phyloP scores from a whole-genome alignment of 139 green algal genomes.

The Closterium sp. region DNA sequence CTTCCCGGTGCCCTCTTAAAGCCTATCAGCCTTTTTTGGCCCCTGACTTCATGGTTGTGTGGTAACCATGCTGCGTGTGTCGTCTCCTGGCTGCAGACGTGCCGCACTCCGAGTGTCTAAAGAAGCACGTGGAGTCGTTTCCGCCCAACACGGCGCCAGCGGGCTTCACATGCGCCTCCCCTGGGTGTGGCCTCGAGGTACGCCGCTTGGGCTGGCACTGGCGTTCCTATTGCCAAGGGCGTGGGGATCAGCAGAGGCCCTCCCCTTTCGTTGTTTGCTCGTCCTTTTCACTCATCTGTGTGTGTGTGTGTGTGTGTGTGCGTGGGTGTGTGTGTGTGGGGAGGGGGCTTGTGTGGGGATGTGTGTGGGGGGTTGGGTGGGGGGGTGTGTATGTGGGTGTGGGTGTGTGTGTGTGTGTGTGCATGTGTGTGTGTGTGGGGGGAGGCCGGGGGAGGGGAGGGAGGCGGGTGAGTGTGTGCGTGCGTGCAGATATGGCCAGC shows the following conservation, averaged over 20 bases:
- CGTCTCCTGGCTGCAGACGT: slow-evolving; percentile 39
- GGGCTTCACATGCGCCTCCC: slow-evolving; percentile 29
- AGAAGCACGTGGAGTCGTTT: slow-evolving; percentile 48
- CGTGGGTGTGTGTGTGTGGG: no score
- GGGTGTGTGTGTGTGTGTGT: background rate
- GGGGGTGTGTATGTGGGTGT: no score
- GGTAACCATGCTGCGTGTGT: no score
- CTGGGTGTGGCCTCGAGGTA: slow-evolving; percentile 29
- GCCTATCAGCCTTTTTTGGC: no score
- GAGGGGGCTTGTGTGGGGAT: no score
- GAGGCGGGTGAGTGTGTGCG: background rate
- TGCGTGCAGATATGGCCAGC: slow-evolving; percentile 30
- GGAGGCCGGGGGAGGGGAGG: background rate
- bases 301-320: background rate
- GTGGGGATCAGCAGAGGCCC: background rate
- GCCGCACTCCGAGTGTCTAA: slow-evolving; percentile 36
- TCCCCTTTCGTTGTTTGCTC: no score
- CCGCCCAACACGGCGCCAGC: slow-evolving; percentile 43
- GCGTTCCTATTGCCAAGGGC: background rate
- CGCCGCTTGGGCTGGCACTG: background rate
- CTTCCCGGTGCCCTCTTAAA: no score
- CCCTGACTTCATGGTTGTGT: no score
- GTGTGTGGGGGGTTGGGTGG: no score
- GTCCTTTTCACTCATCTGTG: background rate
- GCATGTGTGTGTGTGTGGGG: background rate